phyloP scores from a whole-genome alignment of 768 basidiomycete genomes.

The Nevesoporus exiguus region DNA sequence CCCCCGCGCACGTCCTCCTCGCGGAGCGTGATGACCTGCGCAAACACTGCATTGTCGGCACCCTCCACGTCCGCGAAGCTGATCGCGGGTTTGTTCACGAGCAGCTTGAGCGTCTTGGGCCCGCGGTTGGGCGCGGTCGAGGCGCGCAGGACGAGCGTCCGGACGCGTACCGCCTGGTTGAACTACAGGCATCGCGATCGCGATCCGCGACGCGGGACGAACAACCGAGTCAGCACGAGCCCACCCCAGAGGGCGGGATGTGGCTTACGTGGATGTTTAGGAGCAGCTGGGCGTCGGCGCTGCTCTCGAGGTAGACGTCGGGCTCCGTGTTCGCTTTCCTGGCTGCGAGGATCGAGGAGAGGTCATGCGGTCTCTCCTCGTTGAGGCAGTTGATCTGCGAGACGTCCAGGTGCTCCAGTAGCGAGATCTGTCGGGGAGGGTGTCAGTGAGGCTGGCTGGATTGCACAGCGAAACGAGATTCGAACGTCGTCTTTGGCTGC shows the following conservation, averaged over 20 bases:
- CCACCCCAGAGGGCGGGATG: neutral
- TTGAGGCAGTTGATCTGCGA: constrained; percentile 69
- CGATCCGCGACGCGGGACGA: too few species aligned
- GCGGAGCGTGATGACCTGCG: constrained; percentile 55
- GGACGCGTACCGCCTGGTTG: constrained; percentile 64
- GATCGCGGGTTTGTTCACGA: constrained; percentile 55
- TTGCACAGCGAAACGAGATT: constrained; percentile 1
- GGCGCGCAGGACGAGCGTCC: constrained; percentile 52
- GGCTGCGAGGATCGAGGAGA: constrained; percentile 47
- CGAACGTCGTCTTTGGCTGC: constrained; percentile 31
- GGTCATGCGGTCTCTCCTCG: constrained; percentile 48
- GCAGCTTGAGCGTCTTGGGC: constrained; percentile 59
- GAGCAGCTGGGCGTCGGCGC: constrained; percentile 71
- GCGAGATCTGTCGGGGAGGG: constrained; percentile 40
- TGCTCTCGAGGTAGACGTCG: constrained; percentile 55
- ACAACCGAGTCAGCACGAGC: too few species aligned
- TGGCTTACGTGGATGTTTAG: constrained; percentile 58
- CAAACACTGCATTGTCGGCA: constrained; percentile 44
- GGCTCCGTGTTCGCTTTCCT: constrained; percentile 44
- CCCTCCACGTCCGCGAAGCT: constrained; percentile 67
- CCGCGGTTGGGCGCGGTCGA: constrained; percentile 38
- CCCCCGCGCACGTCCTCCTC: constrained; percentile 45
- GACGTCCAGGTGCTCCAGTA: constrained; percentile 56
- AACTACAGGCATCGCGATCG: constrained; percentile 38
- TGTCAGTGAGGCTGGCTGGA: constrained; percentile 5